Conservation (phyloP, 805 yeast genomes). For the Saturnispora dispora region DNA sequence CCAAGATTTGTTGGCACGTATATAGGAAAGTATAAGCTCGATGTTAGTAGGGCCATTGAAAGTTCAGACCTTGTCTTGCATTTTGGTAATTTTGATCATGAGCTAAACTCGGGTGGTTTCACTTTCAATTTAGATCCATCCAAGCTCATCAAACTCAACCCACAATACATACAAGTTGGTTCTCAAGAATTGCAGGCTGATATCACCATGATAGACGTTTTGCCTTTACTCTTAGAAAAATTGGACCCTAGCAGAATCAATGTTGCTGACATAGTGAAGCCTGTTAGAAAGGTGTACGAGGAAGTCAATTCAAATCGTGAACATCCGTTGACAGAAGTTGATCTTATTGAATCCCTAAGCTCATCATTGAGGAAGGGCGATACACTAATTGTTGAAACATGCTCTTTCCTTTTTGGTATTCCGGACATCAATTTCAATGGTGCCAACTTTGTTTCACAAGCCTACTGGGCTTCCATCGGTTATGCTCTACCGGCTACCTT, state of each 20-base stretch:
- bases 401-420: conserved; percentile 38
- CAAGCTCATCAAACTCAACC: conserved; percentile 30
- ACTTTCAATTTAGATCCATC: conserved; percentile 28
- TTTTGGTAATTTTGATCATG: conserved; percentile 59
- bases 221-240: conserved; percentile 28
- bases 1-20: conserved; percentile 40
- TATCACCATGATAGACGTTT: conserved; percentile 27
- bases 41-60: conserved; percentile 32
- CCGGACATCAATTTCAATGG: conserved; percentile 31
- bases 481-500: conserved; percentile 44
- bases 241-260: conserved; percentile 26
- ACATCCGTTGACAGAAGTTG: conserved; percentile 25
- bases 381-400: conserved; percentile 36
- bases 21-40: conserved; percentile 27
- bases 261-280: neutral
- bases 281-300: conserved; percentile 7
- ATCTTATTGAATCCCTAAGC: conserved; percentile 30
- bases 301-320: neutral
- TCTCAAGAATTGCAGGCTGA: conserved; percentile 17
- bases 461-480: conserved; percentile 43
- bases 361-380: conserved; percentile 30
- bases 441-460: conserved; percentile 30
- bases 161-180: conserved; percentile 33
- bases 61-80: conserved; percentile 60
- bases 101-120: conserved; percentile 57